Evolutionary conservation across 805 yeast species (phyloP).

Genomic region (Hanseniaspora singularis): DNA sequence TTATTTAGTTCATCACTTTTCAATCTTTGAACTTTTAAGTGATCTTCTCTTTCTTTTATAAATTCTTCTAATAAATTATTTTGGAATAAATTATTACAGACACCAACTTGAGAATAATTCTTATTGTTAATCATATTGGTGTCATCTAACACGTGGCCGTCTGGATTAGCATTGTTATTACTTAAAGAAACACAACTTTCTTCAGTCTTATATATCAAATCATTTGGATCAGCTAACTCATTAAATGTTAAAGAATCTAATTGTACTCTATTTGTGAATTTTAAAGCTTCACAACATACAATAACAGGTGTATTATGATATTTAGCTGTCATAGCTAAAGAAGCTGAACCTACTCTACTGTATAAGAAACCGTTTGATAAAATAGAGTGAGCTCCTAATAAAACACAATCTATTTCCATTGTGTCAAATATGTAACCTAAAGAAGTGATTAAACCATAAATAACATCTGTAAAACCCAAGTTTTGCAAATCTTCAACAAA

Average conservation of each 20-base stretch:
- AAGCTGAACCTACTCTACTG: conserved; percentile 89
- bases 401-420: conserved; percentile 71
- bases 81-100: conserved; percentile 21
- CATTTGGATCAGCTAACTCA: conserved; percentile 75
- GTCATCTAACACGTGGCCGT: conserved; percentile 11
- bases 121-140: background rate
- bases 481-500: conserved; percentile 53
- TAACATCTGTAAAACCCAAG: conserved; percentile 46
- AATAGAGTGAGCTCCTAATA: conserved; percentile 95
- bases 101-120: conserved; percentile 5
- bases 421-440: conserved; percentile 60
- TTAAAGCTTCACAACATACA: conserved; percentile 89
- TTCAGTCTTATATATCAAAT: conserved; percentile 46
- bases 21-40: conserved; percentile 19
- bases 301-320: conserved; percentile 84
- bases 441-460: conserved; percentile 70
- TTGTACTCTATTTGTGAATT: conserved; percentile 90
- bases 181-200: conserved; percentile 25
- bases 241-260: conserved; percentile 90
- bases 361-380: conserved; percentile 85
- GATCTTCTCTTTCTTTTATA: conserved; percentile 29
- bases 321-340: conserved; percentile 83
- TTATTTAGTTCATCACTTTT: conserved; percentile 23
- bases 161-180: background rate
- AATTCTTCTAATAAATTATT: conserved; percentile 59